Evolutionary conservation across 306 rosid species (phyloP).

Genomic region (Cyamopsis tetragonoloba): DNA sequence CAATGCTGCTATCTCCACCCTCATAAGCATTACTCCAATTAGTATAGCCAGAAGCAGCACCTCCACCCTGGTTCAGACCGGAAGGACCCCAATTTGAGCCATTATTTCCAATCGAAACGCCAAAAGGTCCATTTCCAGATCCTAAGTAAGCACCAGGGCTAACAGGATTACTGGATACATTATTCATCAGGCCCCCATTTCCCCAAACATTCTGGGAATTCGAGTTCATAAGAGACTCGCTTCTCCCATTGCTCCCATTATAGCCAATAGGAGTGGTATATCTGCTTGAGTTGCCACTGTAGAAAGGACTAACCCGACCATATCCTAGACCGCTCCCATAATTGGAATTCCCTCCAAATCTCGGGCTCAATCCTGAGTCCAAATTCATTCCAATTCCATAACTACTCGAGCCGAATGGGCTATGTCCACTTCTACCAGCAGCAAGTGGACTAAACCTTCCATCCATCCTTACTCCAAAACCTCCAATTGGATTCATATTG

Average conservation of each 20-base stretch:
- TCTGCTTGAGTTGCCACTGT: constrained; percentile 64
- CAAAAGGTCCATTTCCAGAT: constrained; percentile 63
- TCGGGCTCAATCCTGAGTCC: constrained; percentile 62
- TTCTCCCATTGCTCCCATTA: constrained; percentile 58
- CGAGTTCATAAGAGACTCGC: constrained; percentile 53
- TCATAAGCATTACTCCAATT: constrained; percentile 49
- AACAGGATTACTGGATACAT: constrained; percentile 39
- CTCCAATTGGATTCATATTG: constrained; percentile 70
- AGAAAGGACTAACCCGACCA: constrained; percentile 64
- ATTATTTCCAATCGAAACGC: constrained; percentile 60
- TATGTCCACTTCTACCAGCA: constrained; percentile 54
- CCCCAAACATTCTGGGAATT: constrained; percentile 74
- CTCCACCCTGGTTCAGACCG: constrained; percentile 50
- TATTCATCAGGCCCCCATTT: constrained; percentile 49
- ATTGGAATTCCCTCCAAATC: constrained; percentile 60
- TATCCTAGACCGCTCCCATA: constrained; percentile 61
- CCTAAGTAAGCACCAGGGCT: constrained; percentile 47
- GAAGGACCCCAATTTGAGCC: constrained; percentile 56
- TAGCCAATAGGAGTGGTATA: constrained; percentile 71
- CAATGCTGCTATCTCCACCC: constrained; percentile 55
- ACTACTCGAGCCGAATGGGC: constrained; percentile 54
- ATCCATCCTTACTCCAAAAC: constrained; percentile 71
- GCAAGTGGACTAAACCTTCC: constrained; percentile 70
- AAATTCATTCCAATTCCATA: constrained; percentile 71
- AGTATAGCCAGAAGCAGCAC: constrained; percentile 46